A percentile compares a stretch with the other conserved stretches of the same genome.
Evolutionary conservation across 2,329 filamentous ascomycete species (phyloP).

Genomic region (Colletotrichum endophyticum): DNA sequence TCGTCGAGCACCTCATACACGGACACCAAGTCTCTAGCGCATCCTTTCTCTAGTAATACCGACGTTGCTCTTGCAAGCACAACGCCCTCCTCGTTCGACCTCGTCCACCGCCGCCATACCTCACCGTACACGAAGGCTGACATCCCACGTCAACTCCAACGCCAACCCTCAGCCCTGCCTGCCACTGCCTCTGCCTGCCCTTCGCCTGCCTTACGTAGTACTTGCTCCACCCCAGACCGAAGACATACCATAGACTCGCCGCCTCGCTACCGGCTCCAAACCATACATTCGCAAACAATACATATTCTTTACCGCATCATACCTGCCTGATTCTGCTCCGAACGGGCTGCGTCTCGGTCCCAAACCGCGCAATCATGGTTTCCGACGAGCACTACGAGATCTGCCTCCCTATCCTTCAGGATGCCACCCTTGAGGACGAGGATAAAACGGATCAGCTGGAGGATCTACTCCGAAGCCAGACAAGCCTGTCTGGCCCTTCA

Average conservation of each 20-base stretch:
- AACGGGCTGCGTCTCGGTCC: constrained; percentile 3
- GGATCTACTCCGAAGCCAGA: constrained; percentile 81
- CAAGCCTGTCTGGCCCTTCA: constrained; percentile 73
- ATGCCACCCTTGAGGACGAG: constrained; percentile 84
- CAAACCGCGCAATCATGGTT: constrained; percentile 68
- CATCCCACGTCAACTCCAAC: constrained; percentile 5
- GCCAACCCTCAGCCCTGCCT: background rate
- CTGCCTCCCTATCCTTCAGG: constrained; percentile 86
- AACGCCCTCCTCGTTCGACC: background rate
- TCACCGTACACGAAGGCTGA: constrained; percentile 5
- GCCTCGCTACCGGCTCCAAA: constrained; percentile 7
- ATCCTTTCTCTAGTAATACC: background rate
- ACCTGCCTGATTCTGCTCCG: background rate
- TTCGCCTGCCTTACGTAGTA: constrained; percentile 17
- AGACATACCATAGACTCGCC: constrained; percentile 15
- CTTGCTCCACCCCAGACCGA: constrained; percentile 16
- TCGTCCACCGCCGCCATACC: background rate
- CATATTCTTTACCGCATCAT: constrained; percentile 3
- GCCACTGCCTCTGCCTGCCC: background rate
- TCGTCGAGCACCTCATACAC: background rate
- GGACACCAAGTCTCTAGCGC: background rate
- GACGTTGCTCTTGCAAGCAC: background rate
- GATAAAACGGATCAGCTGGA: constrained; percentile 90
- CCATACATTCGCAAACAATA: constrained; percentile 17
- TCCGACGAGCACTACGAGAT: constrained; percentile 92